phyloP scores from a whole-genome alignment of 345 rosid genomes.

The Ceriops zippeliana region DNA sequence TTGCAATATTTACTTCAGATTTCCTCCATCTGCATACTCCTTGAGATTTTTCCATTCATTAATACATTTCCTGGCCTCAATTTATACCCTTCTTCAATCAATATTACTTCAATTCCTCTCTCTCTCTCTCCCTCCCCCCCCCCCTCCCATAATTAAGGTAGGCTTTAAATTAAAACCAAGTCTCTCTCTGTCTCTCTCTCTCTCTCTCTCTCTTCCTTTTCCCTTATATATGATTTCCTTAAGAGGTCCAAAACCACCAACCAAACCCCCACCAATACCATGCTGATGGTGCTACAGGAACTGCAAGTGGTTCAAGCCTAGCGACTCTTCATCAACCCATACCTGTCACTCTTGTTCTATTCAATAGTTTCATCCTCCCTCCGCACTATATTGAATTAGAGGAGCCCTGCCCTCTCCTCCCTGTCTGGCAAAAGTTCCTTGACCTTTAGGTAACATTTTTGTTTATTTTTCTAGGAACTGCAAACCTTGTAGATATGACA shows the following conservation, averaged over 20 bases:
- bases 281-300: conserved; percentile 9
- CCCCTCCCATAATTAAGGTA: conserved; percentile 4
- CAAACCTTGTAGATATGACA: no score
- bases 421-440: conserved; percentile 24
- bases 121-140: conserved; percentile 31
- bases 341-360: conserved; percentile 10
- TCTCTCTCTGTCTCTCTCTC: conserved; percentile 35
- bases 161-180: no score
- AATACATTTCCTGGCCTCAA: conserved; percentile 54
- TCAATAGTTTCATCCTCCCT: neutral
- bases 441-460: neutral
- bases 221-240: conserved; percentile 53
- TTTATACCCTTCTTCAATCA: conserved; percentile 54
- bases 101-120: conserved; percentile 38
- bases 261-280: conserved; percentile 7
- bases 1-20: conserved; percentile 41
- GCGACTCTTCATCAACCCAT: conserved; percentile 3
- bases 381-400: neutral
- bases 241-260: conserved; percentile 28
- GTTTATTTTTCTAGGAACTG: neutral
- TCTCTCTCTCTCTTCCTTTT: conserved; percentile 20
- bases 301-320: conserved; percentile 11
- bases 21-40: conserved; percentile 23
- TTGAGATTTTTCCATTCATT: conserved; percentile 41
- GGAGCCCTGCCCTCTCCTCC: conserved; percentile 21